These are phyloP conservation scores for Phytophthora syringae DNA, from an alignment of 352 stramenopile species.

Conservation along the genomic window DNA sequence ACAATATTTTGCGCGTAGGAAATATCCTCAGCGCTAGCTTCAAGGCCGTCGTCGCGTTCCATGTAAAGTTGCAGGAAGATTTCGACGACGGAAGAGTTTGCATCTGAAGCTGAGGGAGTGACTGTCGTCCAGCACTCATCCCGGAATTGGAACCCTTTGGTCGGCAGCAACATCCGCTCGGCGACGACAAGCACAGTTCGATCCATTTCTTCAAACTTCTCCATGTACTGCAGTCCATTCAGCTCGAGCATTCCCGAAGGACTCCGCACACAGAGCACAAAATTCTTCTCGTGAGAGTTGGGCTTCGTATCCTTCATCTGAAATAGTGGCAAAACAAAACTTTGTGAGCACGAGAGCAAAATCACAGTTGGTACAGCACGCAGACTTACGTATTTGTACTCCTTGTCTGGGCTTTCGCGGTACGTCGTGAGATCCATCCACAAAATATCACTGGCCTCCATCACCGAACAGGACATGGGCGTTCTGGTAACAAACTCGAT, in stretches of 20 bases:
- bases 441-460: constrained; percentile 18
- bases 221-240: constrained; percentile 33
- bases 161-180: constrained; percentile 16
- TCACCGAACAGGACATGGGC: constrained; percentile 26
- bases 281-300: constrained; percentile 31
- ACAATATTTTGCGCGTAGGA: constrained; percentile 25
- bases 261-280: constrained; percentile 20
- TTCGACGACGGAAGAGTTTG: constrained; percentile 6
- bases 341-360: neutral
- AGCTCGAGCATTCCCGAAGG: constrained; percentile 20
- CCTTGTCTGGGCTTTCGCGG: constrained; percentile 29
- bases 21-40: constrained; percentile 12
- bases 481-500: constrained; percentile 35
- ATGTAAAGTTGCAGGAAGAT: constrained; percentile 30
- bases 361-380: neutral
- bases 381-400: constrained; percentile 31
- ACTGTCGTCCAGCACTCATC: constrained; percentile 34
- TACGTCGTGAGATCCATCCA: constrained; percentile 34
- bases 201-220: constrained; percentile 28
- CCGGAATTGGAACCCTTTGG: constrained; percentile 22
- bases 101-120: neutral
- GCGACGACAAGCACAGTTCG: constrained; percentile 21
- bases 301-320: constrained; percentile 19
- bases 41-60: constrained; percentile 4
- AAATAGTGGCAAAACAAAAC: constrained; percentile 1